These are phyloP conservation scores for Aschersonia sp. DNA, from an alignment of 2,329 filamentous ascomycete genomes.

Conservation along the genomic window DNA sequence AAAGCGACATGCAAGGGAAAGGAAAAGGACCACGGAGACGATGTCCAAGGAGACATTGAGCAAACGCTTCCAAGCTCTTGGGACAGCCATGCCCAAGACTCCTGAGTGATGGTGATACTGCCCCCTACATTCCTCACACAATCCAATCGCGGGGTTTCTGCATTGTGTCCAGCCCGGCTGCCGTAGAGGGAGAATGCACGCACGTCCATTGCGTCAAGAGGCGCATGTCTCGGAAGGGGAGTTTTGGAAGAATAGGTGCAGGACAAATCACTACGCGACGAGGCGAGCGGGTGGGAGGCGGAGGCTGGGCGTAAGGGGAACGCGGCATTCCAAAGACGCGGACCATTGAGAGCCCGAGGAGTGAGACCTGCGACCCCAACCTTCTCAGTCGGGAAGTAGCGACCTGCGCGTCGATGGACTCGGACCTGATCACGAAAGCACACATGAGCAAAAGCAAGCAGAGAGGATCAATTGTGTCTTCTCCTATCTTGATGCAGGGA, in stretches of 20 bases:
- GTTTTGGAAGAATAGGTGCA: not conserved
- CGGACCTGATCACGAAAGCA: too few species aligned
- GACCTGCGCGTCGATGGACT: too few species aligned
- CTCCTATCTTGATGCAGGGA: too few species aligned
- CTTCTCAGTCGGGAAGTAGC: not conserved
- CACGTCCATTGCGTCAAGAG: conserved; percentile 14
- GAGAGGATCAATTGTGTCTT: too few species aligned
- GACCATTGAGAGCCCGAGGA: not conserved
- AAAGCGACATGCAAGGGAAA: not conserved
- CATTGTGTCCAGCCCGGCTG: conserved; percentile 3
- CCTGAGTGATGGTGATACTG: conserved; percentile 13
- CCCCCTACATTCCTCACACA: conserved; percentile 23
- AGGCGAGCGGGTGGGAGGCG: not conserved
- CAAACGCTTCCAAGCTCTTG: conserved; percentile 4
- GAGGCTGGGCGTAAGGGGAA: conserved; percentile 4
- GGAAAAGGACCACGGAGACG: conserved; percentile 1
- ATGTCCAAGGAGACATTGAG: conserved; percentile 2
- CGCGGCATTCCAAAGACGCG: conserved; percentile 4
- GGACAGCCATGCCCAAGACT: conserved; percentile 13
- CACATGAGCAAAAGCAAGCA: too few species aligned
- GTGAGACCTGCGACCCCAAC: not conserved
- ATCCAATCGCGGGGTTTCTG: conserved; percentile 9
- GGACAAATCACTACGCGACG: not conserved
- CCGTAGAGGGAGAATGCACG: conserved; percentile 1
- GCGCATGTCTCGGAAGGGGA: conserved; percentile 16